These are phyloP conservation scores for Spatholobus suberectus DNA, from an alignment of 306 rosid genomes.

Conservation along the genomic window DNA sequence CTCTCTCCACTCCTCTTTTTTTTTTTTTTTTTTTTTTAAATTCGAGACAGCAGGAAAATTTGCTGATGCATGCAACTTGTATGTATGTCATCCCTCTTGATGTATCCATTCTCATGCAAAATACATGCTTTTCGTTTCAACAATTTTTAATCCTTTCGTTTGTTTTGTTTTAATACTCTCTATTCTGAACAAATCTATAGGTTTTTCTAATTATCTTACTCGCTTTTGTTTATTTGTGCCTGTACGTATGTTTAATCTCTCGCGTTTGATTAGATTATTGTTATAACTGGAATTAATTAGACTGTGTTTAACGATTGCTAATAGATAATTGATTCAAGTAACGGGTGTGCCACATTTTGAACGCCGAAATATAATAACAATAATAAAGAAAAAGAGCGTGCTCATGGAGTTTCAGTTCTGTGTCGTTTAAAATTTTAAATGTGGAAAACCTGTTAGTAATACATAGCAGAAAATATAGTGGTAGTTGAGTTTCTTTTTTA, in stretches of 20 bases:
- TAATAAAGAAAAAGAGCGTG: background rate
- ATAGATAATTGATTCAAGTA: background rate
- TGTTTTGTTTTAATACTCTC: background rate
- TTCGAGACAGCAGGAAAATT: conserved; percentile 27
- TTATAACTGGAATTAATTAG: background rate
- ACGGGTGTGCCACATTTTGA: conserved; percentile 18
- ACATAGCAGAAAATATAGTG: too few species aligned
- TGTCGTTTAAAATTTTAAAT: too few species aligned
- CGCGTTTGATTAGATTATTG: background rate
- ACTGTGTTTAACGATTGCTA: background rate
- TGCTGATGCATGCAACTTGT: conserved; percentile 48
- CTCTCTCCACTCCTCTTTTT: background rate
- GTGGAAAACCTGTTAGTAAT: too few species aligned
- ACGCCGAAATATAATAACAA: background rate
- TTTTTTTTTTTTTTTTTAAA: background rate
- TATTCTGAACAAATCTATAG: background rate
- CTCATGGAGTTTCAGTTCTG: background rate
- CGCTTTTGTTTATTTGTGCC: background rate
- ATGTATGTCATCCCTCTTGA: conserved; percentile 38
- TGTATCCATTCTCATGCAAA: conserved; percentile 41
- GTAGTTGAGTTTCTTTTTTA: too few species aligned
- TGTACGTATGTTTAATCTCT: background rate
- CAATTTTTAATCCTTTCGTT: background rate
- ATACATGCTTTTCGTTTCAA: conserved; percentile 39
- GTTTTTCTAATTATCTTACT: conserved; percentile 13